A percentile compares a stretch with the other conserved stretches of the same genome.
Conservation (phyloP, 106 monocot genomes). For the Phalaenopsis aphrodite region DNA sequence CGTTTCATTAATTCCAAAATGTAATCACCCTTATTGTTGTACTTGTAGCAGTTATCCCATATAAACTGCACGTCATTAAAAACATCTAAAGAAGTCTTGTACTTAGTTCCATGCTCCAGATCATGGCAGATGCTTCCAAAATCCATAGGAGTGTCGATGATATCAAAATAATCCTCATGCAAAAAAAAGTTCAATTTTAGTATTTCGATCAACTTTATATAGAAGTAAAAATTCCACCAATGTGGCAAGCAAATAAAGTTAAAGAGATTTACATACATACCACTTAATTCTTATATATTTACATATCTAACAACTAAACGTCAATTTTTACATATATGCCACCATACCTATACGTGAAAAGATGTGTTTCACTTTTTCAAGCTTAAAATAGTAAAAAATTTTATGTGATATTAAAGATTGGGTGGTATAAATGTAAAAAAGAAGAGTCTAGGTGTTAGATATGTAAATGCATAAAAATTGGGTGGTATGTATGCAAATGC, state of each 20-base stretch:
- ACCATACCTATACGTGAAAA: too few species aligned
- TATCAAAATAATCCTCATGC: constrained; percentile 92
- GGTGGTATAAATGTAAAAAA: too few species aligned
- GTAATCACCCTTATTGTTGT: constrained; percentile 97
- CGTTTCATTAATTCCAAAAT: constrained; percentile 88
- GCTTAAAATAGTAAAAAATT: too few species aligned
- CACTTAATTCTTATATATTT: too few species aligned
- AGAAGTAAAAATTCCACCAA: not conserved
- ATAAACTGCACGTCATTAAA: constrained; percentile 86
- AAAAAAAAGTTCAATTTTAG: not conserved
- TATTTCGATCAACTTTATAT: not conserved
- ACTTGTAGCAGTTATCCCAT: constrained; percentile 90
- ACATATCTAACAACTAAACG: too few species aligned
- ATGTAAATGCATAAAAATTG: too few species aligned
- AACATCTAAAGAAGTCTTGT: constrained; percentile 80
- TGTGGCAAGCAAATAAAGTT: not conserved
- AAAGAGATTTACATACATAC: not conserved
- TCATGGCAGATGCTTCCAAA: constrained; percentile 81
- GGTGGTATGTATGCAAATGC: too few species aligned
- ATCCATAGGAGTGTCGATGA: constrained; percentile 94
- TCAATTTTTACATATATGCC: too few species aligned
- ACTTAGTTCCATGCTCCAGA: constrained; percentile 65
- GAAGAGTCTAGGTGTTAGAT: too few species aligned
- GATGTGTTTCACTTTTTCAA: too few species aligned
- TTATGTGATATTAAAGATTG: too few species aligned